Percentiles rank a stretch among this genome's conserved stretches.
These are phyloP conservation scores for Usnea hakonensis DNA, from an alignment of 495 filamentous ascomycete species.

Conservation along the genomic window DNA sequence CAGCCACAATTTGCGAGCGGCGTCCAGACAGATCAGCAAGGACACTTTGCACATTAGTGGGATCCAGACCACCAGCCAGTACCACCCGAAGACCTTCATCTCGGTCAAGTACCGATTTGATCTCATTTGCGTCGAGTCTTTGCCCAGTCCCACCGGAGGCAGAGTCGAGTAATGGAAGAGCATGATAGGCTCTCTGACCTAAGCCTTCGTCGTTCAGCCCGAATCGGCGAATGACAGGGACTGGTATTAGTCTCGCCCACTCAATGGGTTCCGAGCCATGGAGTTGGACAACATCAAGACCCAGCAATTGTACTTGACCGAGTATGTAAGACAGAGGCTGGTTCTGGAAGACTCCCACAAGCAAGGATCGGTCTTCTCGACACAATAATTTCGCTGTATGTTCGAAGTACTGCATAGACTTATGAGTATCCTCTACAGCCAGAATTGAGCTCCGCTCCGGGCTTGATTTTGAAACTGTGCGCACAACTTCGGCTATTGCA, in stretches of 20 bases:
- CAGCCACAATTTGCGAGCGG: conserved; percentile 57
- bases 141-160: conserved; percentile 76
- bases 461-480: conserved; percentile 45
- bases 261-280: conserved; percentile 89
- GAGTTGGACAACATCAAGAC: conserved; percentile 86
- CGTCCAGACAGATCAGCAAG: conserved; percentile 50
- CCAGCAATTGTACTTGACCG: conserved; percentile 61
- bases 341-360: conserved; percentile 92
- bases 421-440: conserved; percentile 25
- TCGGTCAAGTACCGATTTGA: conserved; percentile 52
- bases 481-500: conserved; percentile 71
- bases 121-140: conserved; percentile 56
- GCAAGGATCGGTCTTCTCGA: conserved; percentile 56
- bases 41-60: conserved; percentile 61
- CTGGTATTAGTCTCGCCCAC: conserved; percentile 78
- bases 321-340: conserved; percentile 78
- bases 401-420: conserved; percentile 51
- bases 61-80: conserved; percentile 74
- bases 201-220: conserved; percentile 62
- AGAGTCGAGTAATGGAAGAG: conserved; percentile 75
- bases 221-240: conserved; percentile 83
- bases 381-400: conserved; percentile 46
- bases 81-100: conserved; percentile 62
- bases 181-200: conserved; percentile 69
- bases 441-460: conserved; percentile 18